These are phyloP conservation scores for Arctostaphylos glauca DNA, from an alignment of 148 eudicot genomes.

Conservation along the genomic window DNA sequence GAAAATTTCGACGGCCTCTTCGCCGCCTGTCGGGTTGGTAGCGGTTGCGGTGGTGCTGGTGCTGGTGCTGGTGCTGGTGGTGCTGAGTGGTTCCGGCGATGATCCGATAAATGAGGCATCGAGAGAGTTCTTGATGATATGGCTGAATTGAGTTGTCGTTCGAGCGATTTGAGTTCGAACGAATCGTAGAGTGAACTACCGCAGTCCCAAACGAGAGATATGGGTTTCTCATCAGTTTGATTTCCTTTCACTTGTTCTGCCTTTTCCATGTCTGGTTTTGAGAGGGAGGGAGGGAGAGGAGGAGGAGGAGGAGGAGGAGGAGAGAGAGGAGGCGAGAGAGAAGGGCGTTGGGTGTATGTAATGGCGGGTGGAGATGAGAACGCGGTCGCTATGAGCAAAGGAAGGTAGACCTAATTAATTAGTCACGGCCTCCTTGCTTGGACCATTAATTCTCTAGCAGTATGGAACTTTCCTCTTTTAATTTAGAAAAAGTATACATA, in stretches of 20 bases:
- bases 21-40: constrained; percentile 3
- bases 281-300: neutral
- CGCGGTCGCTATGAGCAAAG: no score
- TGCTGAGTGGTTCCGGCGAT: constrained; percentile 16
- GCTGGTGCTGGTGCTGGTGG: constrained; percentile 9
- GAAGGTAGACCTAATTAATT: neutral
- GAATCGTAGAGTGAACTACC: constrained; percentile 89
- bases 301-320: neutral
- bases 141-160: constrained; percentile 72
- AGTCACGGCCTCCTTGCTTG: neutral
- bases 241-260: neutral
- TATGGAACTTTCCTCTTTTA: neutral
- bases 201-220: constrained; percentile 60
- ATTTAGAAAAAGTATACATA: no score
- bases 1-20: constrained; percentile 37
- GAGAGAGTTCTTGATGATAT: constrained; percentile 63
- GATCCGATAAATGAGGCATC: constrained; percentile 74
- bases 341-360: neutral
- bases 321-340: neutral
- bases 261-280: neutral
- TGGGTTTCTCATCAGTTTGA: neutral
- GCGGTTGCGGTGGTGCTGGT: neutral
- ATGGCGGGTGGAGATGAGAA: neutral
- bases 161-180: constrained; percentile 63
- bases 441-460: neutral